Conservation (phyloP, 108 stramenopile species). For the Skeletonema marinoi region DNA sequence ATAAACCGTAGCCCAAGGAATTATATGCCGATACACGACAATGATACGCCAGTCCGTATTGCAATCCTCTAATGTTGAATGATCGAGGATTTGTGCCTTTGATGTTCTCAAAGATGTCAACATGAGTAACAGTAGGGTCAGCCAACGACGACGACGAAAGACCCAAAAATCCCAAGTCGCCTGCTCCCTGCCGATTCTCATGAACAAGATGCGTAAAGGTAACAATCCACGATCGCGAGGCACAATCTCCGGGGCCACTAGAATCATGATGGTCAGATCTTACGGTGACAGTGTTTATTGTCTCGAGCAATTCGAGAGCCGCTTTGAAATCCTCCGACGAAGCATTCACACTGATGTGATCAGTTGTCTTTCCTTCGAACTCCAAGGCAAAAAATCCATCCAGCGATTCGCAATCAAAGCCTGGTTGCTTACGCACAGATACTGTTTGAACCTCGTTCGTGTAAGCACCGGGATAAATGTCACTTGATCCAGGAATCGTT, state of each 20-base stretch:
- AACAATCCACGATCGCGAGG: conserved; percentile 64
- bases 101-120: conserved; percentile 54
- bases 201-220: conserved; percentile 74
- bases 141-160: conserved; percentile 21
- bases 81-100: conserved; percentile 56
- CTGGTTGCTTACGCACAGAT: conserved; percentile 34
- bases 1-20: conserved; percentile 62
- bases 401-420: conserved; percentile 43
- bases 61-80: conserved; percentile 55
- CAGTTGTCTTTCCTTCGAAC: conserved; percentile 75
- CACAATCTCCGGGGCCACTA: conserved; percentile 24
- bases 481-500: conserved; percentile 59
- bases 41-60: conserved; percentile 61
- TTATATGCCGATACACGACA: conserved; percentile 83
- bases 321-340: conserved; percentile 59
- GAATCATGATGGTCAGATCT: conserved; percentile 45
- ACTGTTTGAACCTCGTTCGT: conserved; percentile 83
- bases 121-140: conserved; percentile 30
- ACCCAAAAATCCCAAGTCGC: conserved; percentile 64
- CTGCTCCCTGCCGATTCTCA: conserved; percentile 77
- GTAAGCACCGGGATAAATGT: conserved; percentile 79
- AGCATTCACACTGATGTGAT: conserved; percentile 55
- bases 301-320: conserved; percentile 65
- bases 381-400: conserved; percentile 68
- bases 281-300: conserved; percentile 79